These are phyloP conservation scores for Boletus rubropictus DNA, from an alignment of 768 basidiomycete species.

Conservation along the genomic window DNA sequence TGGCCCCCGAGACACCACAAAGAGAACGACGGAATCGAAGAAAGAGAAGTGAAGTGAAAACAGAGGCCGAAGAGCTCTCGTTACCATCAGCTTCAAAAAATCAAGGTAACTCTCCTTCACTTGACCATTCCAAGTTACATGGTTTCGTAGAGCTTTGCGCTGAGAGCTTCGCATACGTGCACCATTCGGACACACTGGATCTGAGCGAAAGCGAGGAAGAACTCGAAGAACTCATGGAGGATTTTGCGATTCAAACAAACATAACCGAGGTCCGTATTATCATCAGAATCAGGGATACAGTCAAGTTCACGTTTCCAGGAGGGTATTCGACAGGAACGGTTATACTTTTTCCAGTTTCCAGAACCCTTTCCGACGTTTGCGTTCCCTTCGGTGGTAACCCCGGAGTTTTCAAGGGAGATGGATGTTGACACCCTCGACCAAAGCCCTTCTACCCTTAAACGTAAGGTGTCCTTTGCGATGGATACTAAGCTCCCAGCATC, in stretches of 20 bases:
- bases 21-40: constrained; percentile 40
- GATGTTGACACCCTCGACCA: constrained; percentile 28
- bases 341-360: constrained; percentile 92
- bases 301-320: constrained; percentile 33
- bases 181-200: constrained; percentile 56
- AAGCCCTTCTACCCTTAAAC: constrained; percentile 33
- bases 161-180: constrained; percentile 29
- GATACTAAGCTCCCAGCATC: constrained; percentile 50
- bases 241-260: constrained; percentile 48
- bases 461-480: constrained; percentile 54
- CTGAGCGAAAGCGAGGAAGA: constrained; percentile 74
- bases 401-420: constrained; percentile 28
- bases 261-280: constrained; percentile 34
- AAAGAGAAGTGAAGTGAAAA: constrained; percentile 32
- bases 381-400: constrained; percentile 30
- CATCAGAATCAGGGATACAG: neutral
- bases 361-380: constrained; percentile 74
- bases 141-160: constrained; percentile 4
- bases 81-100: constrained; percentile 23
- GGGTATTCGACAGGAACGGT: constrained; percentile 50
- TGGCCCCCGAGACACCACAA: constrained; percentile 57
- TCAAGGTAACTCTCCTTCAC: constrained; percentile 27
- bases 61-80: constrained; percentile 43
- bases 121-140: neutral
- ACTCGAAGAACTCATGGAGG: constrained; percentile 68